Evolutionary conservation across 1,284 basidiomycete genomes (phyloP).

Genomic region (Ceratobasidium sp.): DNA sequence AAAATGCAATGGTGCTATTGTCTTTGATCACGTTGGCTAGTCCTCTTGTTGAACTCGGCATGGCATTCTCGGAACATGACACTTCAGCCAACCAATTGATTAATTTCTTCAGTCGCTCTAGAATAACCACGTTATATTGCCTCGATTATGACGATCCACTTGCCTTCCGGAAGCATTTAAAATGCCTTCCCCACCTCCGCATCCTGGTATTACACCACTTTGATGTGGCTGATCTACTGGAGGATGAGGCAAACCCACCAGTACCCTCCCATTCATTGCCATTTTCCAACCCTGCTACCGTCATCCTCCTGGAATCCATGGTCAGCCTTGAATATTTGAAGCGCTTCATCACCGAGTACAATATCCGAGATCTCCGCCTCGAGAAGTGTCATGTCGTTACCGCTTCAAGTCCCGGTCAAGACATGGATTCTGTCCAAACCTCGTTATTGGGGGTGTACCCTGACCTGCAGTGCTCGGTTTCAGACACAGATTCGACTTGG

Average conservation of each 20-base stretch:
- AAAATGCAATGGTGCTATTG: background rate
- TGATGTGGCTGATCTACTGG: background rate
- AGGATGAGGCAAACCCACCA: too few relatives aligned
- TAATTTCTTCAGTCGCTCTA: background rate
- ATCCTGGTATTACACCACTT: background rate
- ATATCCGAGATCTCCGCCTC: background rate
- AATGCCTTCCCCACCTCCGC: background rate
- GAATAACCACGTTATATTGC: background rate
- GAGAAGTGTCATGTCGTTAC: background rate
- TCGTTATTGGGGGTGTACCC: background rate
- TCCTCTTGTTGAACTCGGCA: background rate
- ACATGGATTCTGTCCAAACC: background rate
- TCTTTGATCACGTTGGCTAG: background rate
- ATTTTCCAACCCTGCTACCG: too few relatives aligned
- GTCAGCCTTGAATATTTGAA: background rate
- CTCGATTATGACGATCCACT: background rate
- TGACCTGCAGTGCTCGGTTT: background rate
- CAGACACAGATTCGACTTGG: background rate
- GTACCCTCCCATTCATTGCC: background rate
- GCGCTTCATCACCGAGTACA: background rate
- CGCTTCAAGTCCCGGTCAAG: background rate
- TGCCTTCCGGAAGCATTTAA: background rate
- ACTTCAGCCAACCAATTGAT: too few relatives aligned
- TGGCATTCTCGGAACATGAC: background rate
- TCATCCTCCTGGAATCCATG: background rate